Percentiles rank a stretch among this genome's conserved stretches.
Conservation (phyloP, 2,329 filamentous ascomycete genomes). For the Cercospora janseana region DNA sequence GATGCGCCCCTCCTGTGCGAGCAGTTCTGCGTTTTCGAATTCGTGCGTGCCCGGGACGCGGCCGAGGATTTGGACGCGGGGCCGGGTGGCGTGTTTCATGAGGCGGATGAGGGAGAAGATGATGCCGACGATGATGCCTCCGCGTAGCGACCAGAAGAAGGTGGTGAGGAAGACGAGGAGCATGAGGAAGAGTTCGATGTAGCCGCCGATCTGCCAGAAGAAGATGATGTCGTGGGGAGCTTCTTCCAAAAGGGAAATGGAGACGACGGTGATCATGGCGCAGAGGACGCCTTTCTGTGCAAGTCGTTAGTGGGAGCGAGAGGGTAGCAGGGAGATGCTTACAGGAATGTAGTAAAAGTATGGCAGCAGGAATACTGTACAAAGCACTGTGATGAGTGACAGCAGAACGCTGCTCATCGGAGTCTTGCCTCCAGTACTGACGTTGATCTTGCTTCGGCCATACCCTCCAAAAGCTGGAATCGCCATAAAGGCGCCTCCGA, state of each 20-base stretch:
- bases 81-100: conserved; percentile 84
- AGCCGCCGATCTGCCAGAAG: conserved; percentile 81
- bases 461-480: conserved; percentile 95
- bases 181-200: conserved; percentile 85
- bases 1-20: conserved; percentile 44
- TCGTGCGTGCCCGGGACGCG: conserved; percentile 74
- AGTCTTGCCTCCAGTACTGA: conserved; percentile 83
- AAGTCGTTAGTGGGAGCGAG: neutral
- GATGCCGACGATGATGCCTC: conserved; percentile 92
- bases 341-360: conserved; percentile 96
- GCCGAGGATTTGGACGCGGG: conserved; percentile 93
- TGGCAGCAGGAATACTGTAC: conserved; percentile 77
- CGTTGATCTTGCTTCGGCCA: conserved; percentile 92
- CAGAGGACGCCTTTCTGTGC: conserved; percentile 84
- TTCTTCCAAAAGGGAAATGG: conserved; percentile 92
- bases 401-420: conserved; percentile 91
- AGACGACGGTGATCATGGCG: conserved; percentile 92
- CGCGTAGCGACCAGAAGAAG: conserved; percentile 89
- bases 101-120: conserved; percentile 86
- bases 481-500: conserved; percentile 87
- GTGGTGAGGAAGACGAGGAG: conserved; percentile 84
- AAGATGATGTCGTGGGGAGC: conserved; percentile 88
- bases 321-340: conserved; percentile 43
- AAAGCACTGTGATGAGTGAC: conserved; percentile 76
- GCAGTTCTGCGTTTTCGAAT: conserved; percentile 78